phyloP scores from a whole-genome alignment of 1,139 yeast species.

The Geotrichum candidum region DNA sequence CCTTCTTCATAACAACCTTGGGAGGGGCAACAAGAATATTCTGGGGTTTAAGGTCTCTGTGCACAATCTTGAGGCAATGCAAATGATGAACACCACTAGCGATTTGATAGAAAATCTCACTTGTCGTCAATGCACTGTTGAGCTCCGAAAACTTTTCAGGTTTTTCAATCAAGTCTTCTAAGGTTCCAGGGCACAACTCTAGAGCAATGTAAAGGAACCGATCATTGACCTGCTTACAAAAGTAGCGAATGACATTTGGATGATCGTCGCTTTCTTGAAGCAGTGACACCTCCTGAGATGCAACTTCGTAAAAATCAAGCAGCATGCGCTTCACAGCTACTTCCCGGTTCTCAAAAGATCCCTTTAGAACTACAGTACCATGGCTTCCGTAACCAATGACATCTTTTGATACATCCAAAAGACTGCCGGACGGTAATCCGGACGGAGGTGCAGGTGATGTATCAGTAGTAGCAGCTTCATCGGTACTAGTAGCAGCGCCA shows the following conservation, averaged over 20 bases:
- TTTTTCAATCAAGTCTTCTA: constrained; percentile 65
- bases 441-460: not conserved
- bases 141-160: constrained; percentile 23
- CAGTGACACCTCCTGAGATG: constrained; percentile 85
- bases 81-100: constrained; percentile 81
- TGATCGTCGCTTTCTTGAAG: constrained; percentile 95
- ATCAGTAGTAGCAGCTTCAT: not conserved
- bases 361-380: constrained; percentile 90
- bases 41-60: constrained; percentile 93
- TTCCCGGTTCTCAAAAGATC: constrained; percentile 83
- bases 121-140: constrained; percentile 38
- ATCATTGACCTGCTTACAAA: constrained; percentile 83
- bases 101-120: constrained; percentile 64
- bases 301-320: constrained; percentile 87
- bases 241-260: constrained; percentile 89
- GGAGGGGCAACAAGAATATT: constrained; percentile 82
- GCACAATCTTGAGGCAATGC: constrained; percentile 88
- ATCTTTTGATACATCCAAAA: constrained; percentile 60
- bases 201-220: constrained; percentile 87
- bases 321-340: constrained; percentile 96
- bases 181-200: constrained; percentile 82
- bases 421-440: constrained; percentile 34
- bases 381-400: constrained; percentile 93
- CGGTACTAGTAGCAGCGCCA: not conserved
- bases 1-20: constrained; percentile 35